Evolutionary conservation across 2,329 filamentous ascomycete genomes (phyloP), one percentile per base, ranked within the genome.

Genomic region (Penicillium sp.): DNA sequence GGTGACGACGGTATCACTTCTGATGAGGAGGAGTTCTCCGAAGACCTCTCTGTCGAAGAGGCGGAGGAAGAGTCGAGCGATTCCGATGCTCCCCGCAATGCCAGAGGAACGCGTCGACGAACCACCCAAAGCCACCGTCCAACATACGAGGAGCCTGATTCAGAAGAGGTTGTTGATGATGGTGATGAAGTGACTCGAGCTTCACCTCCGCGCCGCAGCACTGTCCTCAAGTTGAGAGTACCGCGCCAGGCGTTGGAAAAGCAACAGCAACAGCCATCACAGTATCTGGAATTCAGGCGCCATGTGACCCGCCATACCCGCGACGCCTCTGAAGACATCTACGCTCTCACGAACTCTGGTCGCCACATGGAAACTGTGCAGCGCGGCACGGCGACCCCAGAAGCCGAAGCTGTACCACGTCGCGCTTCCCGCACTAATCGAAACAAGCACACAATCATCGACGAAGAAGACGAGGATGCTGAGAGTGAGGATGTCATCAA

Each of bases 241-340:
- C 55, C 32, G 5, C 61, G 68, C 27, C 61, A 65, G 39, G 59
- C 61, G 21, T 57, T 69, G 13, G 34, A 36, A 36, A 14, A 36
- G 13, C 34, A 36, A 36, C 34, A 36, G 52, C 52, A 63, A 49
- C 63, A 73, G 47, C 56, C 70, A 40, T 54, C 43, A 57, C 38
- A 70, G 45, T 54, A 66, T 52, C 54, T 63, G 48, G 55, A 57
- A 63, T 75, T 55, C 59, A 66, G 29, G 18, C 48, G 85, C 59
- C 79, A 83, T 57, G 85, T 80, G 59, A 85, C 82, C 65, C 83
- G 85, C 43, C 77, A 84, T 16, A 84, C 80, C 22, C 82, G 84
- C 57, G 82, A 84, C 59, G 75, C 81, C 4, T 79, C 82, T 24
- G 79, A 82, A 34, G 79, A 82, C 32, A 78, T 86, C 13, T 72